Evolutionary conservation across 2,329 filamentous ascomycete genomes (phyloP), one percentile per base, ranked within the genome.

Genomic region (Clonostachys byssicola): DNA sequence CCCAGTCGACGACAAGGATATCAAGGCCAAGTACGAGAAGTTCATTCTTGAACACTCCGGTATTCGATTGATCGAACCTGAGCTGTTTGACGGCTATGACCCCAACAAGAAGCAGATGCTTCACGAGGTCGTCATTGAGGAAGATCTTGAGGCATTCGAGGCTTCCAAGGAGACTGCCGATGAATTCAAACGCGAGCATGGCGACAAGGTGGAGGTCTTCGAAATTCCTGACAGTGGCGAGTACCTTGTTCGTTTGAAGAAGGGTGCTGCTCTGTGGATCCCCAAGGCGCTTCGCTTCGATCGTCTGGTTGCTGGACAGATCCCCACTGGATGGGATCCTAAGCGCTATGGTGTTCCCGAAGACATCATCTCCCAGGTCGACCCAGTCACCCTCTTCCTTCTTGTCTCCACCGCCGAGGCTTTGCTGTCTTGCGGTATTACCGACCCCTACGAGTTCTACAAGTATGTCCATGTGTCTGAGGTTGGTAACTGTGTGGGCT

Each of bases 371-470:
- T 88, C 87, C 39, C 94, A 99, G 66, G 94, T 99, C 53, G 95
- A 99, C 62, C 94, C 92, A 6, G 92, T 97, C 56, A 96, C 94
- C 2, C 80, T 99, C 43, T 99, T 89, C 64, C 89, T 97, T 33
- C 86, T 99, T 42, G 92, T 97, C 42, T 95, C 89, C 46, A 95
- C 92, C 43, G 90, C 88, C 2, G 95, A 99, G 70, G 85, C 92
- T 49, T 85, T 99, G 8, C 79, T 99, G 45, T 87, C 90, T 33
- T 87, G 89, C 52, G 94, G 94, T 84, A 92, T 99, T 66, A 97
- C 94, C 23, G 95, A 99, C 64, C 95, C 94, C 17, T 99, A 97
- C 64, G 94, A 99, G 73, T 97, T 99, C 74, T 99, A 99, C 82
- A 92, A 97, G 77, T 99, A 99, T 61, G 92, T 99, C 53, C 94